Evolutionary conservation across 768 basidiomycete genomes (phyloP).

Genomic region (Dictyophora rubrovolvata): DNA sequence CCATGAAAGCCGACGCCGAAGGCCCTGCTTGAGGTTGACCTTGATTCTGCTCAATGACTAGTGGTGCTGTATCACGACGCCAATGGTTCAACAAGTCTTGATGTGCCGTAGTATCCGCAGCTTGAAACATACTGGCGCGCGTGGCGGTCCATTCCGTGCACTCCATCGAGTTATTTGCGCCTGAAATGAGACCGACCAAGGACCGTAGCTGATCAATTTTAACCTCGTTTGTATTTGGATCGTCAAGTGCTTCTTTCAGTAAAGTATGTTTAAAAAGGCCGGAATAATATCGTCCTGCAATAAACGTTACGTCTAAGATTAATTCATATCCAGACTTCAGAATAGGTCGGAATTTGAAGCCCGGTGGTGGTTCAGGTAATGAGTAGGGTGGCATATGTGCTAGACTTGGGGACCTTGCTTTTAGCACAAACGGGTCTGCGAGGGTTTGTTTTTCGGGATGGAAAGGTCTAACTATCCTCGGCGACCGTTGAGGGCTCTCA

Average conservation of each 20-base stretch:
- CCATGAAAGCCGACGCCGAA: neutral
- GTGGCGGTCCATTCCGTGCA: conserved; percentile 4
- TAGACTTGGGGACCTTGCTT: neutral
- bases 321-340: conserved; percentile 51
- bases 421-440: neutral
- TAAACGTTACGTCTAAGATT: conserved; percentile 55
- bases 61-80: neutral
- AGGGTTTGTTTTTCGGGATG: neutral
- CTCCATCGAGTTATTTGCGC: conserved; percentile 7
- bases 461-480: neutral
- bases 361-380: conserved; percentile 55
- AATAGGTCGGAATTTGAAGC: conserved; percentile 63
- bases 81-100: conserved; percentile 5
- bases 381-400: conserved; percentile 21
- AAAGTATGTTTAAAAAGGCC: conserved; percentile 56
- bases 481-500: neutral
- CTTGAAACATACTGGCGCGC: neutral
- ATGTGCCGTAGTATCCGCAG: conserved; percentile 1
- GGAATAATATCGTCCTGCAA: conserved; percentile 79
- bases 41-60: neutral
- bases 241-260: conserved; percentile 21
- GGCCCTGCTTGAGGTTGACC: neutral
- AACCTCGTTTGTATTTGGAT: neutral
- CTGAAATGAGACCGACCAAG: conserved; percentile 2
- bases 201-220: neutral